Percentiles rank a stretch among this genome's conserved stretches.
phyloP scores from a whole-genome alignment of 257 asterid species.

The Solanum okadae region DNA sequence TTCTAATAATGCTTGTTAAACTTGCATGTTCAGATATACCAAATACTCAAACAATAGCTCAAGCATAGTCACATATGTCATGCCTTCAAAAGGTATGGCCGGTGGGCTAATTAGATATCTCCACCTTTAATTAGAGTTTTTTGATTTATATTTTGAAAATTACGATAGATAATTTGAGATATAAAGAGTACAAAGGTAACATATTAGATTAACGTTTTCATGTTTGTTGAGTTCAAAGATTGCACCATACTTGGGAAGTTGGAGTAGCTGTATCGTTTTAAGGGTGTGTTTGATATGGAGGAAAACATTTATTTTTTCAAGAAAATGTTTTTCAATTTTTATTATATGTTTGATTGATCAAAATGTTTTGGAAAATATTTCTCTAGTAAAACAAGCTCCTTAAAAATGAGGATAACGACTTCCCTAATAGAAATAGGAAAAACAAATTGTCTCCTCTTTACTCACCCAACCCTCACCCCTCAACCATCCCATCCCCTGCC shows the following conservation, averaged over 20 bases:
- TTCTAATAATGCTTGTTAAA: background rate
- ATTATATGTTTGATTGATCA: no score
- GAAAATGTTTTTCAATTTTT: no score
- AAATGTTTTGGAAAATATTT: no score
- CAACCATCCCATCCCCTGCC: background rate
- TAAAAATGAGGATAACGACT: background rate
- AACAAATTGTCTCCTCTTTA: background rate
- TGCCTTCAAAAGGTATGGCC: background rate
- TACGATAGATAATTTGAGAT: background rate
- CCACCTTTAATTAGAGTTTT: background rate
- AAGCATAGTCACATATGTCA: background rate
- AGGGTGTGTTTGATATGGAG: background rate
- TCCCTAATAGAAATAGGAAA: accelerated
- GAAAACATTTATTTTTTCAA: no score
- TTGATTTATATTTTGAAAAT: background rate
- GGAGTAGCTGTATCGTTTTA: background rate
- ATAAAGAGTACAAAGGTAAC: background rate
- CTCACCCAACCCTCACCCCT: background rate
- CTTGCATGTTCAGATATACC: background rate
- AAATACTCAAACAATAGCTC: background rate
- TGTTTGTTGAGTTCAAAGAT: background rate
- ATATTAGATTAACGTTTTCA: background rate
- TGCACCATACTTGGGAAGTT: background rate
- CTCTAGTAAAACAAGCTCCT: background rate
- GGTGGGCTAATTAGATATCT: background rate